These are phyloP conservation scores for Vitis rupestris DNA, from an alignment of 164 flowering plant species.

Conservation along the genomic window DNA sequence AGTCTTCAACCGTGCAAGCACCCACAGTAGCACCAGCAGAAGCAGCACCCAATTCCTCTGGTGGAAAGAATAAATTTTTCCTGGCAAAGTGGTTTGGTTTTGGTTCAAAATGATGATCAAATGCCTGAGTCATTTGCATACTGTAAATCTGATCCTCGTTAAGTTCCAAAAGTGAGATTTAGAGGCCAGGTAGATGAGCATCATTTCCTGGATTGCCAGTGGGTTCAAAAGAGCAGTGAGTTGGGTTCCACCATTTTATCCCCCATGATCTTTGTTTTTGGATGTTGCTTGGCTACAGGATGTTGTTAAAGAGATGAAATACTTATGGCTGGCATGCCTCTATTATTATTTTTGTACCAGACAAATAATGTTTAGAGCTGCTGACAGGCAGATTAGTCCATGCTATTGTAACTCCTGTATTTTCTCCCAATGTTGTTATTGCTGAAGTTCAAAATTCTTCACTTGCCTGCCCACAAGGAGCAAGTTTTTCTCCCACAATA, in stretches of 20 bases:
- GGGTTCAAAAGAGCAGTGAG: too few relatives aligned
- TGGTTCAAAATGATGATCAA: slow-evolving; percentile 35
- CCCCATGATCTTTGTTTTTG: not conserved
- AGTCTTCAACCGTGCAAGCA: slow-evolving; percentile 23
- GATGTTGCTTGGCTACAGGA: not conserved
- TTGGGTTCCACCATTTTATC: not conserved
- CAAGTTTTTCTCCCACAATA: too few relatives aligned
- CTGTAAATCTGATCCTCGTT: not conserved
- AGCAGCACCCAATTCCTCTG: slow-evolving; percentile 15
- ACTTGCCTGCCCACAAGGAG: not conserved
- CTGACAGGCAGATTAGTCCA: not conserved
- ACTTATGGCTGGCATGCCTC: slow-evolving; percentile 2
- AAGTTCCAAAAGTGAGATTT: not conserved
- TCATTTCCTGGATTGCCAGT: not conserved
- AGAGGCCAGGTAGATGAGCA: too few relatives aligned
- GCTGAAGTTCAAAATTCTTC: not conserved
- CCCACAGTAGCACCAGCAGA: slow-evolving; percentile 20
- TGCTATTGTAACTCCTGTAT: not conserved
- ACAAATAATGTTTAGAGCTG: slow-evolving; percentile 12
- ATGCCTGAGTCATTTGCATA: not conserved
- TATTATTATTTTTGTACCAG: slow-evolving; percentile 12
- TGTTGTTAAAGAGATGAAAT: not conserved
- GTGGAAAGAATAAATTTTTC: slow-evolving; percentile 51
- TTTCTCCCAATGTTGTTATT: not conserved
- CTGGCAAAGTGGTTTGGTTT: slow-evolving; percentile 63